A percentile compares a stretch with the other conserved stretches of the same genome.
Conservation (phyloP, 768 basidiomycete species). For the Ramaria rubella region DNA sequence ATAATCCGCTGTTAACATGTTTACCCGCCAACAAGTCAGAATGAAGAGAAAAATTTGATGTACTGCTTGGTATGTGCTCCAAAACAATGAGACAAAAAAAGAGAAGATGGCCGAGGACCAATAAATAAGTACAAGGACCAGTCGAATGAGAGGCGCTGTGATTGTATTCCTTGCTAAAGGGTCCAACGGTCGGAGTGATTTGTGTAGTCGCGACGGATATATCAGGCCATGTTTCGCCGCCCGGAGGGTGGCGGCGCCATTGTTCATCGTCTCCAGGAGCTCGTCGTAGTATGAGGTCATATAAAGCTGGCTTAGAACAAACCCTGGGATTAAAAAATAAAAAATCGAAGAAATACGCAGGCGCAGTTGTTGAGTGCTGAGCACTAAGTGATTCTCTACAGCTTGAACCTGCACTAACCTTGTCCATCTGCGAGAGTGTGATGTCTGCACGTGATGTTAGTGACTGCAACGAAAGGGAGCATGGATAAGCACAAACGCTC, state of each 20-base stretch:
- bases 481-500: background rate
- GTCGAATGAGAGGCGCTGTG: background rate
- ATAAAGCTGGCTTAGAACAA: constrained; percentile 2
- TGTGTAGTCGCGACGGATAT: background rate
- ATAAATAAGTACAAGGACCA: background rate
- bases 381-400: no score
- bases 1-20: background rate
- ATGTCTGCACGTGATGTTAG: background rate
- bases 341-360: no score
- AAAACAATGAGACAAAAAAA: background rate
- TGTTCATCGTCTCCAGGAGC: background rate
- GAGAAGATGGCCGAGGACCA: background rate
- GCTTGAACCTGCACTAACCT: background rate
- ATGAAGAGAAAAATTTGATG: background rate
- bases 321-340: background rate
- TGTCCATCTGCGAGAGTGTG: constrained; percentile 3
- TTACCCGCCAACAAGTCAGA: background rate
- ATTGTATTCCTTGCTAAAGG: background rate
- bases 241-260: background rate
- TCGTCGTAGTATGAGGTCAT: constrained; percentile 3
- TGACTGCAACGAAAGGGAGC: background rate
- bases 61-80: background rate
- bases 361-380: no score
- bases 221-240: background rate
- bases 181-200: background rate